Base-by-base conservation (phyloP, 1,139 yeast genomes). In the Geotrichum europaeum region DNA sequence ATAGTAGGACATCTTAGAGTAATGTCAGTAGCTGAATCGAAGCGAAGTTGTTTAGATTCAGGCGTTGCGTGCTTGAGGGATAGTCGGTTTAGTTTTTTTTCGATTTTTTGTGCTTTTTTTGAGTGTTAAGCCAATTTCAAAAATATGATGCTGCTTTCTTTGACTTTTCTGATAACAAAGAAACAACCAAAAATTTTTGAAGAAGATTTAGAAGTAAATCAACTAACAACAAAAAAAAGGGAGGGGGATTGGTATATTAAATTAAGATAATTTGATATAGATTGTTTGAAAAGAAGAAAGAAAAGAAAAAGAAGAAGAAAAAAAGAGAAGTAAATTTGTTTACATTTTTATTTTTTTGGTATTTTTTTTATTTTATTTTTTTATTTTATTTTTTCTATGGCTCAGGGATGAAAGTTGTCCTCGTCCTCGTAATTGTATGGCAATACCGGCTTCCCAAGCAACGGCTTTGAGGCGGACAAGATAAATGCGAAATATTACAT, bases 1-100 rank as follows among this genome's bases (percentile, higher is more conserved):
- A 30, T 49, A 55, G 28, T 49, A 40, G 34, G 58, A 55, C 58
- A 55, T 55, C 18, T 50, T 36, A 36, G 18, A n/a, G 6, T 36
- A n/a, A 36, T 36, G 43, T 36, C 53, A 18, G 15, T n/a, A 25
- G 53, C 34, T 24, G 12, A 18, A 32, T 25, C 18, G 24, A 32
- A 25, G 20, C 3, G 49, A 36, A 22, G 53, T 18, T 2, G 30
- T 51, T 18, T 18, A 5, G 20, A 30, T 32, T 36, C n/a, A 36
- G 43, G 43, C 43, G 43, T 36, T 18, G 43, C 43, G 13, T 36
- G 43, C n/a, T 36, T 36, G 43, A 36, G 36, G 36, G 6, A 32
- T 10, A 32, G 43, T 36, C 43, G 43, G n/a, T 15, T 36, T 36
- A n/a, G 43, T n/a, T 36, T 36, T 36, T 5, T 36, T 13, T 36